phyloP scores from a whole-genome alignment of 495 filamentous ascomycete genomes.

The Hamigera avellanea region DNA sequence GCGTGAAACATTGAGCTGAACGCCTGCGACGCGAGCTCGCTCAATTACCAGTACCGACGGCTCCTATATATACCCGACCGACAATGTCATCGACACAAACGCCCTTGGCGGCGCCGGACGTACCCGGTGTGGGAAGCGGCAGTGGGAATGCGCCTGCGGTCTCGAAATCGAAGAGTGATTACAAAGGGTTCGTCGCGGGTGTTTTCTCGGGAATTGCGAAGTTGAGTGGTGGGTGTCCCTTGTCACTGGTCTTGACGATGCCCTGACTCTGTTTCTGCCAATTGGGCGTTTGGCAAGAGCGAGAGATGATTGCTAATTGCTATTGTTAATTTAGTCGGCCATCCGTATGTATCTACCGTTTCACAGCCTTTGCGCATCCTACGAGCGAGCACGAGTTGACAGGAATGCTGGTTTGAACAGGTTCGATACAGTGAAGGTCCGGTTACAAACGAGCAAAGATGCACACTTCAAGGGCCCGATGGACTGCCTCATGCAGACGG shows the following conservation, averaged over 20 bases:
- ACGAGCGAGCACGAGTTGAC: too few relatives aligned
- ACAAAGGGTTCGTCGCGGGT: constrained; percentile 91
- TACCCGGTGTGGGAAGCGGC: constrained; percentile 4
- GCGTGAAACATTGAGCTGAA: too few relatives aligned
- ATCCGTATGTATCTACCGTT: constrained; percentile 41
- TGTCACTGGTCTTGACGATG: too few relatives aligned
- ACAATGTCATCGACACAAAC: constrained; percentile 20
- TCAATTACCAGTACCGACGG: too few relatives aligned
- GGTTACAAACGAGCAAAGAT: constrained; percentile 74
- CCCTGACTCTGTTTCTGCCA: too few relatives aligned
- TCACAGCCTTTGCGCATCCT: too few relatives aligned
- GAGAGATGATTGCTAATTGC: not conserved
- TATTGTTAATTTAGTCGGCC: constrained; percentile 38
- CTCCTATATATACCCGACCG: not conserved
- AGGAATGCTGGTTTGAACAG: constrained; percentile 11
- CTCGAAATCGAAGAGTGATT: constrained; percentile 25
- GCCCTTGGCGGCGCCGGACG: constrained; percentile 8
- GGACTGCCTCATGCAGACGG: constrained; percentile 72
- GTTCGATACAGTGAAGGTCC: constrained; percentile 95
- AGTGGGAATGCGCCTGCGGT: too few relatives aligned
- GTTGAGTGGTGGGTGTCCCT: constrained; percentile 68
- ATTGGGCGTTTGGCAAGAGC: too few relatives aligned
- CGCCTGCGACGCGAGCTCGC: too few relatives aligned
- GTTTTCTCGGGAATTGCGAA: constrained; percentile 91
- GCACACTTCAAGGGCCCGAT: constrained; percentile 73